These are phyloP conservation scores for Postia placenta DNA, from an alignment of 768 basidiomycete genomes.

Conservation along the genomic window DNA sequence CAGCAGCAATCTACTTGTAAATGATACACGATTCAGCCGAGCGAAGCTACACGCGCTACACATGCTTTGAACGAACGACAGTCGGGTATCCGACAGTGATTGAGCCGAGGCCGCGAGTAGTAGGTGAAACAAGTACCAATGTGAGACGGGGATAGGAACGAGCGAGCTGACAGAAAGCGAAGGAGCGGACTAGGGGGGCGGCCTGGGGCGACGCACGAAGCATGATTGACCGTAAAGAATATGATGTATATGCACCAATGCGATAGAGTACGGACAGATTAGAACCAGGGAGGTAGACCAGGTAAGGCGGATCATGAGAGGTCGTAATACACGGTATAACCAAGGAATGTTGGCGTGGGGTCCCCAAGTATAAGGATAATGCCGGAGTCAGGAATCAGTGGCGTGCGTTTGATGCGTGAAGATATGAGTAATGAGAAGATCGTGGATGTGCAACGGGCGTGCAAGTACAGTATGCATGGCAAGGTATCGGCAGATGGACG, in stretches of 20 bases:
- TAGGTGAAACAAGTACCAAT: neutral
- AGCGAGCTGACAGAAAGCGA: slow-evolving; percentile 3
- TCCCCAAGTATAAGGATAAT: slow-evolving; percentile 20
- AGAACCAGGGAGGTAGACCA: slow-evolving; percentile 1
- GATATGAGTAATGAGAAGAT: slow-evolving; percentile 7
- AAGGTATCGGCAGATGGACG: slow-evolving; percentile 1
- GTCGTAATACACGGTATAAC: slow-evolving; percentile 16
- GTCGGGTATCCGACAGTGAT: slow-evolving; percentile 3
- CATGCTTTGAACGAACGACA: slow-evolving; percentile 5
- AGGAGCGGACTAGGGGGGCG: neutral
- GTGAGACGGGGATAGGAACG: slow-evolving; percentile 2
- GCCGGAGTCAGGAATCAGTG: slow-evolving; percentile 10
- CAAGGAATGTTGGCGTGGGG: slow-evolving; percentile 17
- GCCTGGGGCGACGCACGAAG: slow-evolving; percentile 5
- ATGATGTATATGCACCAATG: slow-evolving; percentile 7
- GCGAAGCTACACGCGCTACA: slow-evolving; percentile 7
- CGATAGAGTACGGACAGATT: slow-evolving; percentile 5
- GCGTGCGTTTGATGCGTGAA: slow-evolving; percentile 1
- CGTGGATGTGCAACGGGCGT: slow-evolving; percentile 2
- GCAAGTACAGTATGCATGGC: slow-evolving; percentile 6
- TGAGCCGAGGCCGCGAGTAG: neutral
- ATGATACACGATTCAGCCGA: slow-evolving; percentile 7
- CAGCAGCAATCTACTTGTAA: slow-evolving; percentile 6
- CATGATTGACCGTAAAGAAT: neutral
- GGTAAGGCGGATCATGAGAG: slow-evolving; percentile 12